Base-by-base conservation (phyloP, 2,329 filamentous ascomycete genomes). In the Colletotrichum australisinense region DNA sequence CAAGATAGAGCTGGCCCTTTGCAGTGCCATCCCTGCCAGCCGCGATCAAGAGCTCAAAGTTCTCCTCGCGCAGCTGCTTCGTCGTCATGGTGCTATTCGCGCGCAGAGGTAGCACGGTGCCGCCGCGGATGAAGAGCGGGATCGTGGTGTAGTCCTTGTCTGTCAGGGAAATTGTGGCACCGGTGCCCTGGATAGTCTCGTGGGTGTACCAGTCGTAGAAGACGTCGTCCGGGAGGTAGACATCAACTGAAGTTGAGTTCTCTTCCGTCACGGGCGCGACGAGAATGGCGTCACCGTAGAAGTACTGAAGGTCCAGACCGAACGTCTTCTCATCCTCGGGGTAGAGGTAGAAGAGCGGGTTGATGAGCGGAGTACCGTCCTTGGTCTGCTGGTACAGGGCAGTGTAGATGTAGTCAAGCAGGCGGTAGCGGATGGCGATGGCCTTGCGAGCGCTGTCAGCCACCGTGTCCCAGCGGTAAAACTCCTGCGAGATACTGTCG, bases 401-500 rank as follows among this genome's bases (percentile, higher is more conserved):
- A 1, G 93, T 95, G 85, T 96, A 95, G 73, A 94, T 87, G 83
- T 95, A 95, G 78, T 95, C 93, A n/a, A 96, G 86, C n/a, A 95
- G 85, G 38, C 89, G 87, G 83, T 95, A 95, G n/a, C 94, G 89
- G 60, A 91, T 91, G 35, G 88, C 88, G 77, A 95, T 94, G 22
- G 91, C 92, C 72, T 90, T 92, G 68, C 88, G 88, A 0, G 93
- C 93, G 0, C 92, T 91, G 9, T 87, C 83, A 0, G 92, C 86
- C 5, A 94, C 92, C 1, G 85, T 82, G 0, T 86, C 83, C 91
- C 92, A 95, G 58, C 85, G 88, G 81, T 95, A 96, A 52, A 93
- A 93, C 79, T 94, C 92, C 76, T 94, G 92, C 3, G 81, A 59
- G 7, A 74, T 58, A n/a, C 81, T 79, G 16, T 85, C 80, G 32